phyloP scores from a whole-genome alignment of 495 filamentous ascomycete species.

The Choiromyces venosus region DNA sequence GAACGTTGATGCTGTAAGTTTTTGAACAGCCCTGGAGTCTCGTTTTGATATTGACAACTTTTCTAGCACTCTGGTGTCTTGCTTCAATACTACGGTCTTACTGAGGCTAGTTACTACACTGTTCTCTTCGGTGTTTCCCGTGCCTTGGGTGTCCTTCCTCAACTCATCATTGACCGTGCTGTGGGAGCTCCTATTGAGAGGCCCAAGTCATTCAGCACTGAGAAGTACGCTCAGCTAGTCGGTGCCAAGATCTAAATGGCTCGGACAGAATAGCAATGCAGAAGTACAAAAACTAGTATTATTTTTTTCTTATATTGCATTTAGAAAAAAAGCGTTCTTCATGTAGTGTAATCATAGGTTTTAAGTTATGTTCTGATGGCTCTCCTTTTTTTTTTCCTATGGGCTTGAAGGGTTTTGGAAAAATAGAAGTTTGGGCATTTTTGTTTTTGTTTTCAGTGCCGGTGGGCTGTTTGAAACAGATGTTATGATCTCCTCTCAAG shows the following conservation, averaged over 20 bases:
- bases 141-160: constrained; percentile 94
- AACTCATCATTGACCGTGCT: constrained; percentile 99
- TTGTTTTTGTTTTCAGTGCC: not conserved
- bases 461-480: not conserved
- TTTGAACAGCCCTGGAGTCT: constrained; percentile 45
- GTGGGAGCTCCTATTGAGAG: constrained; percentile 77
- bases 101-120: constrained; percentile 98
- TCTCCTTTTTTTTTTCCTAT: not conserved
- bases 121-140: constrained; percentile 98
- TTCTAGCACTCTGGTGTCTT: constrained; percentile 86
- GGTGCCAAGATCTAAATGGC: constrained; percentile 73
- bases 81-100: constrained; percentile 98
- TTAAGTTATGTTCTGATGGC: constrained; percentile 11
- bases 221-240: constrained; percentile 91
- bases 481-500: not conserved
- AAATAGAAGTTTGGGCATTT: constrained; percentile 34
- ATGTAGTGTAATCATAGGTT: constrained; percentile 18
- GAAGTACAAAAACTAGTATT: not conserved
- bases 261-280: constrained; percentile 4
- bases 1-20: constrained; percentile 61
- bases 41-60: constrained; percentile 38
- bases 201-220: constrained; percentile 96
- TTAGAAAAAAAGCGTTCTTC: not conserved
- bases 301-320: not conserved
- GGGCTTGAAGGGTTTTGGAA: constrained; percentile 14